A percentile compares a stretch with the other conserved stretches of the same genome.
These are phyloP conservation scores for Trichomonascaceae sp. DNA, from an alignment of 1,139 yeast species.

Conservation along the genomic window DNA sequence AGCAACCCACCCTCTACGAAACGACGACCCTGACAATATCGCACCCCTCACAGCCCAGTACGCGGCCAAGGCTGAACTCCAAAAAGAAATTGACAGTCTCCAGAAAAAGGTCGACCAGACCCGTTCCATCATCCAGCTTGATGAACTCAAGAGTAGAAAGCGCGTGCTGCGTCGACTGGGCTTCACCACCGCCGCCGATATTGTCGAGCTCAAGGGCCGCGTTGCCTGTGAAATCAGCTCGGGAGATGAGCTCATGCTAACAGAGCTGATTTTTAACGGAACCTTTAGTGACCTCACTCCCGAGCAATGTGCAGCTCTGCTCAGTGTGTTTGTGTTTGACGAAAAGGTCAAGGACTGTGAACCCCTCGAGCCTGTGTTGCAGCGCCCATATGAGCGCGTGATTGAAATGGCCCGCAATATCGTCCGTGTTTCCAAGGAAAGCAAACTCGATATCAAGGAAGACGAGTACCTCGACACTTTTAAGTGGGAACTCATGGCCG, in stretches of 20 bases:
- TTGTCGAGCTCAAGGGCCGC: conserved; percentile 90
- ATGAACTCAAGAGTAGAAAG: conserved; percentile 84
- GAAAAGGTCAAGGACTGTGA: conserved; percentile 89
- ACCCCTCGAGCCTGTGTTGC: conserved; percentile 69
- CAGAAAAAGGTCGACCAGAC: conserved; percentile 65
- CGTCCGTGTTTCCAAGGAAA: conserved; percentile 79
- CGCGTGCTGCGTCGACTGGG: conserved; percentile 80
- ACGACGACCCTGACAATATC: conserved; percentile 28
- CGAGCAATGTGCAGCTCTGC: conserved; percentile 82
- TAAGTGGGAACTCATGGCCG: conserved; percentile 92
- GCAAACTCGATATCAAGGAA: conserved; percentile 78
- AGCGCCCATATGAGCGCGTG: conserved; percentile 77
- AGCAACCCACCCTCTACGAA: conserved; percentile 53
- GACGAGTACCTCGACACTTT: conserved; percentile 86
- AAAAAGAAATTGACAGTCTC: conserved; percentile 45
- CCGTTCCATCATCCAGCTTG: conserved; percentile 83
- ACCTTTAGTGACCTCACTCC: conserved; percentile 76
- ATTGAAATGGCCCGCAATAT: conserved; percentile 84
- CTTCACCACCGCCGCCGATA: conserved; percentile 66
- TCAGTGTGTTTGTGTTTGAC: conserved; percentile 94
- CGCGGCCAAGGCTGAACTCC: conserved; percentile 47
- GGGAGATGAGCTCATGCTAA: conserved; percentile 67
- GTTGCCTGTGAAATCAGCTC: conserved; percentile 94
- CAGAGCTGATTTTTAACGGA: conserved; percentile 91
- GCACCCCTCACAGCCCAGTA: conserved; percentile 43